Evolutionary conservation across 2,329 filamentous ascomycete species (phyloP).

Genomic region (Zymoseptoria crescenta): DNA sequence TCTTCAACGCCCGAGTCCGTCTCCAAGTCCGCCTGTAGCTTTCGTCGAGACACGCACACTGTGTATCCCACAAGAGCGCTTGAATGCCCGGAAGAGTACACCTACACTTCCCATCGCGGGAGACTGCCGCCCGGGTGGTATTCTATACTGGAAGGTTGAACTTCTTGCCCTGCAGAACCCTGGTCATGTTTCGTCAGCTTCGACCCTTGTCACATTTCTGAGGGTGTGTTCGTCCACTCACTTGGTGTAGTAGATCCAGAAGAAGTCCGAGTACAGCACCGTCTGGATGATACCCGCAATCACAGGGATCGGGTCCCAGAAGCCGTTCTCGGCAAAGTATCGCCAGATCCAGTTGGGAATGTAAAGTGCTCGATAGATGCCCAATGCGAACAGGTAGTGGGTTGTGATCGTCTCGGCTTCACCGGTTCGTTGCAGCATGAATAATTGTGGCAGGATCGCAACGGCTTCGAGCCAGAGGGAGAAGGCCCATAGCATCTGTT

Average conservation of each 20-base stretch:
- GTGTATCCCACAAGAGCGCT: background rate
- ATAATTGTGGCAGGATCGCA: constrained; percentile 92
- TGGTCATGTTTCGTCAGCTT: constrained; percentile 15
- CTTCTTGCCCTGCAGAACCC: constrained; percentile 47
- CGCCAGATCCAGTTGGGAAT: constrained; percentile 98
- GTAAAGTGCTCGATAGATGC: constrained; percentile 84
- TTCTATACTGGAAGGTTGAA: constrained; percentile 46
- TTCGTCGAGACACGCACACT: background rate
- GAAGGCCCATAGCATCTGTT: constrained; percentile 87
- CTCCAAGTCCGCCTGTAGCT: background rate
- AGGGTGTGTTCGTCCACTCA: constrained; percentile 34
- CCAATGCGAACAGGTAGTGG: constrained; percentile 92
- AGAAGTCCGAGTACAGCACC: constrained; percentile 95
- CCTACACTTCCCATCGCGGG: background rate
- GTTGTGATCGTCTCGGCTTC: constrained; percentile 99
- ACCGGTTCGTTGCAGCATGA: constrained; percentile 95
- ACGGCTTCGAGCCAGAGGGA: constrained; percentile 97
- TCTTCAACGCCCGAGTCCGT: background rate
- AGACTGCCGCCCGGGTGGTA: background rate
- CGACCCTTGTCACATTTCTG: background rate
- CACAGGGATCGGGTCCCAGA: constrained; percentile 76
- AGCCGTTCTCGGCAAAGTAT: constrained; percentile 62
- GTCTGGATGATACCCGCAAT: constrained; percentile 89
- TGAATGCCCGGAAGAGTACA: background rate
- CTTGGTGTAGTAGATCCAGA: constrained; percentile 99